phyloP scores from a whole-genome alignment of 495 filamentous ascomycete species.

The Penicillium alfredii region DNA sequence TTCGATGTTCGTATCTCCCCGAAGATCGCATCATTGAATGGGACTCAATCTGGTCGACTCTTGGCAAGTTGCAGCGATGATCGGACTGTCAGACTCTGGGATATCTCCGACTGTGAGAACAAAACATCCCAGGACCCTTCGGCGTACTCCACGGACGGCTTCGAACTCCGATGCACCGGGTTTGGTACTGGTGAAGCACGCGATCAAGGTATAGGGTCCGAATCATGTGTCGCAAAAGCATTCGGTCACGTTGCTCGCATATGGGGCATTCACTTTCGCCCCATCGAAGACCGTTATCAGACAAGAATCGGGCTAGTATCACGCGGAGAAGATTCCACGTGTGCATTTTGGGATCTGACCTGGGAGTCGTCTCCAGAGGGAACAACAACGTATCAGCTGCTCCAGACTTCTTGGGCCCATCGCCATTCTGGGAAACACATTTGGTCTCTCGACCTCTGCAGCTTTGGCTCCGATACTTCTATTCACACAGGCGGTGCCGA shows the following conservation, averaged over 20 bases:
- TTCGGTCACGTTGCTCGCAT: slow-evolving; percentile 89
- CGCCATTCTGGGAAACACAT: slow-evolving; percentile 84
- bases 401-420: slow-evolving; percentile 44
- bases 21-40: slow-evolving; percentile 35
- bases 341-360: slow-evolving; percentile 61
- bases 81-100: slow-evolving; percentile 84
- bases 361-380: slow-evolving; percentile 19
- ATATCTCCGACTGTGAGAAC: slow-evolving; percentile 53
- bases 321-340: slow-evolving; percentile 72
- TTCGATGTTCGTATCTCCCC: slow-evolving; percentile 80
- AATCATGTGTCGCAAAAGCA: slow-evolving; percentile 51
- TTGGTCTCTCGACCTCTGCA: slow-evolving; percentile 64
- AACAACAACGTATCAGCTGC: slow-evolving; percentile 36
- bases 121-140: slow-evolving; percentile 26
- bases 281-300: slow-evolving; percentile 14
- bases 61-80: slow-evolving; percentile 95
- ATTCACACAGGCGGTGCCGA: slow-evolving; percentile 87
- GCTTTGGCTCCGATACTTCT: slow-evolving; percentile 20
- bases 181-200: slow-evolving; percentile 25
- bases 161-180: slow-evolving; percentile 39
- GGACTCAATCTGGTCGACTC: slow-evolving; percentile 43
- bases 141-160: slow-evolving; percentile 41
- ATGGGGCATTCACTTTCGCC: slow-evolving; percentile 72
- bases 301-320: slow-evolving; percentile 51
- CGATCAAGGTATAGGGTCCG: slow-evolving; percentile 19